Evolutionary conservation across 2,329 filamentous ascomycete genomes (phyloP).

Genomic region (Curvularia verruculosa): DNA sequence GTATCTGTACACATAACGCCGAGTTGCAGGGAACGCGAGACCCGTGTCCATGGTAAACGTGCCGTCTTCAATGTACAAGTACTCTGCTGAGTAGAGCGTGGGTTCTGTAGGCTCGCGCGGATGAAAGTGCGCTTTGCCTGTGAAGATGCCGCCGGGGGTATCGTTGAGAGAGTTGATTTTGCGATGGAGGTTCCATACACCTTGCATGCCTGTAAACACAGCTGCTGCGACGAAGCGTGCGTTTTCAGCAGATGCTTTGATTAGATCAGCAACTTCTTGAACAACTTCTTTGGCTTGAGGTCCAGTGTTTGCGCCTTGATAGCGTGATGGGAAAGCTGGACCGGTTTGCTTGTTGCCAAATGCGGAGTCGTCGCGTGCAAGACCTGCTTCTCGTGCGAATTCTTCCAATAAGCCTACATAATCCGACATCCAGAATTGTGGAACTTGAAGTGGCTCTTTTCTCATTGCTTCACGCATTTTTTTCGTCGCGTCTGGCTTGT

Average conservation of each 20-base stretch:
- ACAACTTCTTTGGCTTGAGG: conserved; percentile 54
- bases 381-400: conserved; percentile 64
- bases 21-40: conserved; percentile 64
- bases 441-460: conserved; percentile 51
- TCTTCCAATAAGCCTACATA: conserved; percentile 78
- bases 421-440: conserved; percentile 84
- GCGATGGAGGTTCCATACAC: conserved; percentile 69
- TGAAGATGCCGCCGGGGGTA: conserved; percentile 69
- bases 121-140: conserved; percentile 68
- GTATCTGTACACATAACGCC: conserved; percentile 77
- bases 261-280: conserved; percentile 52
- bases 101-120: conserved; percentile 63
- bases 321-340: conserved; percentile 48
- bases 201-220: conserved; percentile 73
- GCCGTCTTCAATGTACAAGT: conserved; percentile 70
- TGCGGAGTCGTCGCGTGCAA: conserved; percentile 53
- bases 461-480: conserved; percentile 54
- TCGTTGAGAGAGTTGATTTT: conserved; percentile 61
- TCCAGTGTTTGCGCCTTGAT: conserved; percentile 36
- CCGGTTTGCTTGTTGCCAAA: conserved; percentile 57
- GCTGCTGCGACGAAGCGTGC: conserved; percentile 66
- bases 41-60: conserved; percentile 65
- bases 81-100: conserved; percentile 57
- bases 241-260: conserved; percentile 52
- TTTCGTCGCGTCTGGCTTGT: conserved; percentile 28